phyloP scores from a whole-genome alignment of 2,329 filamentous ascomycete species.

The Fusarium aywerte region DNA sequence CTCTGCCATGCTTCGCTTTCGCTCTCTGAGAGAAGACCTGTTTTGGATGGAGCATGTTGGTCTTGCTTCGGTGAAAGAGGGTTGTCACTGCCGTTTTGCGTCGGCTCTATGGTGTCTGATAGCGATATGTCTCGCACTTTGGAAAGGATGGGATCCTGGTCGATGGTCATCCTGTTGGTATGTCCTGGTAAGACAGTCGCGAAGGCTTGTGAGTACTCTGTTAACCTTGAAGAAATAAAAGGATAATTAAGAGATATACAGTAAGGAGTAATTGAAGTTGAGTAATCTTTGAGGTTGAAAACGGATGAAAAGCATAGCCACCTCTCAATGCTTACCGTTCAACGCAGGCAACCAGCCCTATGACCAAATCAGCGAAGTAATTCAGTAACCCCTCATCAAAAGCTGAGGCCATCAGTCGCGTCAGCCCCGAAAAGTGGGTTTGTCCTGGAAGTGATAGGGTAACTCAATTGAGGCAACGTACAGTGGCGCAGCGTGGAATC shows the following conservation, averaged over 20 bases:
- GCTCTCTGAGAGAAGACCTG: slow-evolving; percentile 23
- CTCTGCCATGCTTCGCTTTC: slow-evolving; percentile 76
- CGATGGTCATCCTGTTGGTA: slow-evolving; percentile 15
- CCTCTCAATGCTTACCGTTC: slow-evolving; percentile 5
- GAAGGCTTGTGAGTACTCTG: not conserved
- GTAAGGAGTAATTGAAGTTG: not conserved
- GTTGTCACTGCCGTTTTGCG: not conserved
- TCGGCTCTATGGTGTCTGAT: not conserved
- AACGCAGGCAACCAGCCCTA: slow-evolving; percentile 12
- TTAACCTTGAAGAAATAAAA: not conserved
- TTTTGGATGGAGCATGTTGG: not conserved
- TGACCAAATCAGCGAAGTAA: not conserved
- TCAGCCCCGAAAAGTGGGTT: slow-evolving; percentile 26
- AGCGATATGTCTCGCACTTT: slow-evolving; percentile 2
- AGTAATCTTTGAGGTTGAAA: not conserved
- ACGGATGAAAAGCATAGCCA: not conserved
- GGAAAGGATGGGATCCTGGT: slow-evolving; percentile 13
- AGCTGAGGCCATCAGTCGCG: not conserved
- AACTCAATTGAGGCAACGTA: not conserved
- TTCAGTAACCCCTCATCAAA: not conserved
- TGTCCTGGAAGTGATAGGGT: not conserved
- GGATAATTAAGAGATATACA: too few species aligned
- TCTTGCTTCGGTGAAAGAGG: not conserved
- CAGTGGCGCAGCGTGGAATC: not conserved
- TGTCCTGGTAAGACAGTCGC: not conserved